Conservation (phyloP, 1,284 basidiomycete genomes). For the Trametes versicolor region DNA sequence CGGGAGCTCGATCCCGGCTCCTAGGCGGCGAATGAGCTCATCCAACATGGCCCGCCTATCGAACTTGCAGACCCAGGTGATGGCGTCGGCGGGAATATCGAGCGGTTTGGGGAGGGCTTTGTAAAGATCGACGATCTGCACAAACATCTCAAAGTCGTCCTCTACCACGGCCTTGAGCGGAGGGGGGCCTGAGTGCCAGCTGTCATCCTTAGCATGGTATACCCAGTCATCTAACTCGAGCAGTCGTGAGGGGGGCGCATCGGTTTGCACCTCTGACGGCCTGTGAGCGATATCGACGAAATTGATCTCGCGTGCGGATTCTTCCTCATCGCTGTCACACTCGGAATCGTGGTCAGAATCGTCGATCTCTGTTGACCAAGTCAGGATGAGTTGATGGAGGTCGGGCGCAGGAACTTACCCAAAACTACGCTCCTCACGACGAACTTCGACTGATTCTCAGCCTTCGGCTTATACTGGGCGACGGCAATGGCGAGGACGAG, state of each 20-base stretch:
- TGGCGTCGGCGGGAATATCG: slow-evolving; percentile 22
- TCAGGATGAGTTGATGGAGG: background rate
- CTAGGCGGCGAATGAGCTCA: slow-evolving; percentile 61
- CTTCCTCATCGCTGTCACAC: slow-evolving; percentile 48
- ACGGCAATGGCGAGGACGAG: slow-evolving; percentile 61
- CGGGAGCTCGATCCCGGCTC: slow-evolving; percentile 53
- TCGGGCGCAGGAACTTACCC: slow-evolving; percentile 41
- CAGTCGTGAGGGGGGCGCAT: slow-evolving; percentile 49
- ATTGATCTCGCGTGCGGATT: slow-evolving; percentile 41
- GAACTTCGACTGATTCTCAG: slow-evolving; percentile 47
- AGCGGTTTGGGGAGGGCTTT: slow-evolving; percentile 39
- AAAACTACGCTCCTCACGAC: slow-evolving; percentile 44
- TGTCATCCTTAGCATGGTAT: slow-evolving; percentile 19
- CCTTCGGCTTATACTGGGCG: slow-evolving; percentile 58
- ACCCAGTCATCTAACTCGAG: slow-evolving; percentile 40
- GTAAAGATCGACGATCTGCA: slow-evolving; percentile 55
- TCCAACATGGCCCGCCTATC: slow-evolving; percentile 62
- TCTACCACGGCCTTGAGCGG: slow-evolving; percentile 51
- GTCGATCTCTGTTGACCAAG: background rate
- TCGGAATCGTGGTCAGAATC: slow-evolving; percentile 20
- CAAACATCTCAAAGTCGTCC: slow-evolving; percentile 61
- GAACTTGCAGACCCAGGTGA: slow-evolving; percentile 44
- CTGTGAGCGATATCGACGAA: slow-evolving; percentile 63
- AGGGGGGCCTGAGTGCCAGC: slow-evolving; percentile 18
- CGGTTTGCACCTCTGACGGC: slow-evolving; percentile 52